A percentile compares a stretch with the other conserved stretches of the same genome.
These are phyloP conservation scores for Groenewaldozyma sp. DNA, from an alignment of 1,139 yeast genomes.

Conservation along the genomic window DNA sequence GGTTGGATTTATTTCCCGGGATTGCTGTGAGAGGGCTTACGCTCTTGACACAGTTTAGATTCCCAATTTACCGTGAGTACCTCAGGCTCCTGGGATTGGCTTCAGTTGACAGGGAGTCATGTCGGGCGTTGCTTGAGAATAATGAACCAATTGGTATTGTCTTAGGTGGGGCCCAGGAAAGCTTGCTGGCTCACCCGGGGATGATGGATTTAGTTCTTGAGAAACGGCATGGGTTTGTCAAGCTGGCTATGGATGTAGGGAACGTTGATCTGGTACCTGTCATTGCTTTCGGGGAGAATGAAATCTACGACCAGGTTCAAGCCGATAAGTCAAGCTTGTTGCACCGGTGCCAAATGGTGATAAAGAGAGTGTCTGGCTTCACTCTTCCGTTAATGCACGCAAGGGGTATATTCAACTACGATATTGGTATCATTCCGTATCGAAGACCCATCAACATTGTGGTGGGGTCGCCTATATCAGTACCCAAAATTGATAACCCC, in stretches of 20 bases:
- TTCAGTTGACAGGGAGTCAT: conserved; percentile 71
- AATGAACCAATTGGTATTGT: conserved; percentile 76
- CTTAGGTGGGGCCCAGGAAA: conserved; percentile 93
- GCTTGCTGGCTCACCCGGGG: conserved; percentile 59
- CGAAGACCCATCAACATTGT: conserved; percentile 66
- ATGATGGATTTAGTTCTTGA: conserved; percentile 56
- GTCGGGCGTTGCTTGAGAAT: conserved; percentile 50
- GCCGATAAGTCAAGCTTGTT: conserved; percentile 48
- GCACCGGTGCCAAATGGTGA: conserved; percentile 53
- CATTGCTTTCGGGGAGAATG: conserved; percentile 86
- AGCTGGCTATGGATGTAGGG: conserved; percentile 72
- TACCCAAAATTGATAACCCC: conserved; percentile 45
- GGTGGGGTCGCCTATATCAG: conserved; percentile 66
- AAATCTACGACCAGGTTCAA: conserved; percentile 54
- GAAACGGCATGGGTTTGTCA: conserved; percentile 81
- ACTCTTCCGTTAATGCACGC: conserved; percentile 90
- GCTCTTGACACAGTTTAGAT: conserved; percentile 67
- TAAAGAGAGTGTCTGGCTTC: conserved; percentile 65
- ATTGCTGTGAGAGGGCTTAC: conserved; percentile 72
- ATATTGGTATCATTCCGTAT: conserved; percentile 83
- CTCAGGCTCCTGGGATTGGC: conserved; percentile 73
- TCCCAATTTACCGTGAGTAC: conserved; percentile 89
- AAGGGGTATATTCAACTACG: conserved; percentile 85
- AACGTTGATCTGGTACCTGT: conserved; percentile 77
- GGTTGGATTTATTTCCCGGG: conserved; percentile 69